Percentiles rank a stretch among this genome's conserved stretches.
phyloP scores from a whole-genome alignment of 1,139 yeast species.

The Lodderomyces parapsilosis region DNA sequence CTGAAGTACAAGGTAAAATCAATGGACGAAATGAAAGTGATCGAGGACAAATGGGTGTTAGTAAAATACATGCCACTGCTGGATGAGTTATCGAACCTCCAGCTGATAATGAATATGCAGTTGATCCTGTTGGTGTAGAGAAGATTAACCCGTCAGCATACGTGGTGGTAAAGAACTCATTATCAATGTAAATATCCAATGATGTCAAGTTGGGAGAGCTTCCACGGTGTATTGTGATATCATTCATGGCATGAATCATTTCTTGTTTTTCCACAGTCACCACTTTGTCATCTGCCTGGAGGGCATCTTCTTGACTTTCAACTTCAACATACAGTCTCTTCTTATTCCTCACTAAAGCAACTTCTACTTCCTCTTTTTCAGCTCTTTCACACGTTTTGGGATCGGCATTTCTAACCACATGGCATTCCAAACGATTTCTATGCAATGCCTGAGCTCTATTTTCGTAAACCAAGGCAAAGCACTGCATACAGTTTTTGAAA shows the following conservation, averaged over 20 bases:
- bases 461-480: constrained; percentile 64
- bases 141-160: constrained; percentile 88
- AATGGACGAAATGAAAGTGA: constrained; percentile 86
- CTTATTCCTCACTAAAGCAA: constrained; percentile 3
- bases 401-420: constrained; percentile 46
- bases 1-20: constrained; percentile 71
- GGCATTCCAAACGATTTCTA: constrained; percentile 76
- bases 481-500: constrained; percentile 56
- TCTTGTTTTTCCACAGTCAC: constrained; percentile 12
- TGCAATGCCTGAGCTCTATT: constrained; percentile 71
- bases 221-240: constrained; percentile 84
- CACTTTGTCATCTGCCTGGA: constrained; percentile 2
- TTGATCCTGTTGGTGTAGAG: constrained; percentile 92
- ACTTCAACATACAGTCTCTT: constrained; percentile 1
- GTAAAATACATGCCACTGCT: constrained; percentile 71
- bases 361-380: constrained; percentile 1
- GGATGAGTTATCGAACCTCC: constrained; percentile 96
- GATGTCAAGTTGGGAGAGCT: constrained; percentile 82
- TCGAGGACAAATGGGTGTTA: constrained; percentile 90
- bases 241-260: constrained; percentile 82
- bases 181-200: constrained; percentile 78
- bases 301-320: not conserved
- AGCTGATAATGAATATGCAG: constrained; percentile 85
- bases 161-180: constrained; percentile 80
- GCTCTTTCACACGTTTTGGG: constrained; percentile 4